Percentiles rank a stretch among this genome's conserved stretches.
Conservation (phyloP, 371 early-diverging fungal genomes). For the Rhizopus microsporus region DNA sequence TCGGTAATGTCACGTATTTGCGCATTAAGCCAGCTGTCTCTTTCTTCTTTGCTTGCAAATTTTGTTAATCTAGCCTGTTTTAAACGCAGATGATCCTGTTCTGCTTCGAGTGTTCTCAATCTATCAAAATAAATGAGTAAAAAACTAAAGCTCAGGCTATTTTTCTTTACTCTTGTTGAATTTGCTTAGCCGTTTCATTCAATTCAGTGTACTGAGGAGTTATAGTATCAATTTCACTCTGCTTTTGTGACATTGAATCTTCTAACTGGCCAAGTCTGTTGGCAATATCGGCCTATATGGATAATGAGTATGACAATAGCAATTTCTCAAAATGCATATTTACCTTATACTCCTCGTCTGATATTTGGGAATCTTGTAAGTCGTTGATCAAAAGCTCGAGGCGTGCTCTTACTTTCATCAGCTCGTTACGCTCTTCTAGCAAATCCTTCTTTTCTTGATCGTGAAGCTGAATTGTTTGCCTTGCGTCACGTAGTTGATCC, state of each 20-base stretch:
- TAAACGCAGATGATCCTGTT: conserved; percentile 67
- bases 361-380: conserved; percentile 50
- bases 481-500: conserved; percentile 39
- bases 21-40: conserved; percentile 73
- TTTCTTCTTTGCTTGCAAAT: conserved; percentile 68
- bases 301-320: neutral
- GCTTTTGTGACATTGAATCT: conserved; percentile 60
- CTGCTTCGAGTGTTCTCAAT: conserved; percentile 38
- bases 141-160: neutral
- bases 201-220: conserved; percentile 58
- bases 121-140: conserved; percentile 4
- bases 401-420: conserved; percentile 58
- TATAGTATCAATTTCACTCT: conserved; percentile 51
- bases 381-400: conserved; percentile 60
- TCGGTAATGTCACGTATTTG: conserved; percentile 68
- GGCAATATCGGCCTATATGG: conserved; percentile 31
- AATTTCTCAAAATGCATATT: neutral
- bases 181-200: conserved; percentile 39
- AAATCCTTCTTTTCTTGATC: conserved; percentile 61
- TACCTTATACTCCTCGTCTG: conserved; percentile 49
- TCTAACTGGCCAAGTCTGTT: conserved; percentile 52
- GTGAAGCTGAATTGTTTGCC: conserved; percentile 49
- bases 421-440: conserved; percentile 54
- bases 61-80: conserved; percentile 85
- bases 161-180: conserved; percentile 49